Evolutionary conservation across 352 stramenopile species (phyloP), one percentile per base, ranked within the genome.

Genomic region (Globisporangium nagaii): DNA sequence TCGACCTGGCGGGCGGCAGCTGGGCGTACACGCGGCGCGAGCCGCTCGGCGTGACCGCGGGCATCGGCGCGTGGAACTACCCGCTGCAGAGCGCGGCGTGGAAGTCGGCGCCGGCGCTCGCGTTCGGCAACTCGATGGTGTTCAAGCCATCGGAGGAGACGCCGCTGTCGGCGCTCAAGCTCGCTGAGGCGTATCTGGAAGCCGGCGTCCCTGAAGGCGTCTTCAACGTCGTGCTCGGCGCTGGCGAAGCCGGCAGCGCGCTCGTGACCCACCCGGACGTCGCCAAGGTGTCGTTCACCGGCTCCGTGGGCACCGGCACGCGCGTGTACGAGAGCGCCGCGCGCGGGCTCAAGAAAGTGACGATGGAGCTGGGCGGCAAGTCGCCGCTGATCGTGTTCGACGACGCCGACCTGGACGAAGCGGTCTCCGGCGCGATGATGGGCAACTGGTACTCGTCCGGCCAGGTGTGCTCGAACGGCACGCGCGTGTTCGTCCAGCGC

Each of bases 121-220:
- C 84, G 15, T 93, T 90, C 52, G 91, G 91, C 25, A 96, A 95
- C 64, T 80, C 86, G 20, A 89, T 97, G 72, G 81, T 98, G n/a
- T 85, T 98, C 58, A 98, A 98, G 63, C 77, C 88, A 9, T 92
- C 85, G 0, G 82, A 93, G 53, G 79, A 96, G 67, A 97, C 89
- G 44, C 88, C 89, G 13, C 59, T 92, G 28, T 73, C 79, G 20
- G 82, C 82, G 20, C 55, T 92, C 35, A 68, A 79, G 32, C 65
- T 93, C 30, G 82, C 79, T 0, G 71, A 89, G 58, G 63, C 76
- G 24, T 90, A 90, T 31, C 1, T 86, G 20, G 75, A 88, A 34
- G 82, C 82, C 8, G 82, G 82, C 19, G 75, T 93, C 0, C 82
- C 82, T 0, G 66, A 83, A 17, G 82, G 82, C 8, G 77, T 92